Percentiles rank a stretch among this genome's conserved stretches.
Evolutionary conservation across 75 land plant genomes (phyloP).

Genomic region (Cryptomeria japonica): DNA sequence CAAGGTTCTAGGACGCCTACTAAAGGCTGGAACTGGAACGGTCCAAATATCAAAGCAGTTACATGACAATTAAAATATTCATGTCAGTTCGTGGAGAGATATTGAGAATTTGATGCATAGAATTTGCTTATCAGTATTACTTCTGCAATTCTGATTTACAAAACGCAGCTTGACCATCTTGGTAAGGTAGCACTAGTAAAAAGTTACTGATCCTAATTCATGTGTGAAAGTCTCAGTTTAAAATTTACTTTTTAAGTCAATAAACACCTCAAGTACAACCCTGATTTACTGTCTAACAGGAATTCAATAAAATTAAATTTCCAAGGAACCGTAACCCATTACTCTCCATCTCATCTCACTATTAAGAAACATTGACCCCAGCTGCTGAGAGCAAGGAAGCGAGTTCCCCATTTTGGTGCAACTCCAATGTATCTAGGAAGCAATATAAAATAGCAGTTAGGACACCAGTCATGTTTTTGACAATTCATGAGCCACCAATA

Average conservation of each 20-base stretch:
- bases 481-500: neutral
- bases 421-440: slow-evolving; percentile 8
- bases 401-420: slow-evolving; percentile 17
- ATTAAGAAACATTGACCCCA: slow-evolving; percentile 3
- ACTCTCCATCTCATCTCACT: neutral
- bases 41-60: no score
- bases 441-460: neutral
- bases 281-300: neutral
- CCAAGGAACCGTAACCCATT: neutral
- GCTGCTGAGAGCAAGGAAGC: slow-evolving; percentile 5
- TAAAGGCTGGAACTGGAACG: no score
- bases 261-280: neutral
- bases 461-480: neutral
- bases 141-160: neutral
- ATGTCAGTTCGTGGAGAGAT: neutral
- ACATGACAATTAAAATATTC: no score
- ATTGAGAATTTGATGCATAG: neutral
- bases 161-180: neutral
- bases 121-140: no score
- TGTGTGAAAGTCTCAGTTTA: neutral
- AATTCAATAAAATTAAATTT: neutral
- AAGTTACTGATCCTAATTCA: neutral
- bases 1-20: no score
- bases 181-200: neutral
- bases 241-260: neutral